Evolutionary conservation across 768 basidiomycete genomes (phyloP).

Genomic region (Porpolomopsis calyptriformis): DNA sequence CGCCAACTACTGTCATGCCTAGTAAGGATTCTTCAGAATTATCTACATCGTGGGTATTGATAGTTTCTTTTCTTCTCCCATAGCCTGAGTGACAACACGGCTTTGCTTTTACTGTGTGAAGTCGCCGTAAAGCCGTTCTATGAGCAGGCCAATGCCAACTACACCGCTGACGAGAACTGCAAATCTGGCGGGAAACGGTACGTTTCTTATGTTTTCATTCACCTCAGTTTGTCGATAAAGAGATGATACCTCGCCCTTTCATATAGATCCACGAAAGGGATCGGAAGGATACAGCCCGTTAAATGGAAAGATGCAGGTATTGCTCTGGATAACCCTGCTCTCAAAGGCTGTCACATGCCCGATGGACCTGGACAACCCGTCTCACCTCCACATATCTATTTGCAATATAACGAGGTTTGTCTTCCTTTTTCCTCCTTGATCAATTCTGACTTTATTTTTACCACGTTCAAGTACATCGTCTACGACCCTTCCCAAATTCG

Average conservation of each 20-base stretch:
- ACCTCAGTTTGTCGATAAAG: not conserved
- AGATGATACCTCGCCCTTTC: not conserved
- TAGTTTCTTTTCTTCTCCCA: constrained; percentile 1
- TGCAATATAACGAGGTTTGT: constrained; percentile 51
- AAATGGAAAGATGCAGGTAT: constrained; percentile 52
- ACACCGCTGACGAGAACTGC: constrained; percentile 40
- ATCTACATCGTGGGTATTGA: not conserved
- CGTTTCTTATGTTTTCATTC: not conserved
- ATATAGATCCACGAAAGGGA: constrained; percentile 41
- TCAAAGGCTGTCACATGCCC: constrained; percentile 51
- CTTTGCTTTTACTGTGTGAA: constrained; percentile 51
- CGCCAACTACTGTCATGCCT: constrained; percentile 43
- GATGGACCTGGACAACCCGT: constrained; percentile 34
- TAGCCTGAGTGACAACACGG: constrained; percentile 41
- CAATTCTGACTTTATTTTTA: not conserved
- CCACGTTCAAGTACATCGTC: constrained; percentile 43
- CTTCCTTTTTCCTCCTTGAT: not conserved
- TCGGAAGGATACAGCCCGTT: constrained; percentile 40
- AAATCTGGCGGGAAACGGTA: constrained; percentile 30
- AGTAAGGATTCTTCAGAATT: constrained; percentile 23
- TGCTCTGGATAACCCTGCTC: constrained; percentile 35
- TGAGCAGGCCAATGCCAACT: constrained; percentile 36
- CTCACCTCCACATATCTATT: constrained; percentile 15
- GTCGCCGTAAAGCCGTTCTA: constrained; percentile 47
- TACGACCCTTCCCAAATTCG: constrained; percentile 50